A percentile compares a stretch with the other conserved stretches of the same genome.
phyloP scores from a whole-genome alignment of 192 early-diverging fungal species.

The Linnemannia hyalina region DNA sequence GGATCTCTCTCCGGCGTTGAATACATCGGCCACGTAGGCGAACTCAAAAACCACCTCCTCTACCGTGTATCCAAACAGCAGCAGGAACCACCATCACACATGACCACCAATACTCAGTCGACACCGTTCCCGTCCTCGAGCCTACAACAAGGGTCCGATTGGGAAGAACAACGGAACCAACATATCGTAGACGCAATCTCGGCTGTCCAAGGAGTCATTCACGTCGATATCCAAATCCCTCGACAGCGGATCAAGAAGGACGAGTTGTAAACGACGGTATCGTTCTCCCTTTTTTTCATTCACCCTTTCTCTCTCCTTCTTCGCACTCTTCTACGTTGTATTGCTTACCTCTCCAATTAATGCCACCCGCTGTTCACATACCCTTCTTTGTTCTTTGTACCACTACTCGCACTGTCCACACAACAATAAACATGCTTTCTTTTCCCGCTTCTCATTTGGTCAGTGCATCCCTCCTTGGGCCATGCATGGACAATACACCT shows the following conservation, averaged over 20 bases:
- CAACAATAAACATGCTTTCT: neutral
- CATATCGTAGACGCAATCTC: conserved; percentile 39
- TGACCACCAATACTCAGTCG: neutral
- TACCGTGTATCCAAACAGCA: conserved; percentile 27
- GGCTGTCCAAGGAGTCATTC: conserved; percentile 38
- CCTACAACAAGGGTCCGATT: neutral
- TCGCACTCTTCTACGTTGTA: neutral
- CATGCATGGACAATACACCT: too few relatives aligned
- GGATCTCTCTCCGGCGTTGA: conserved; percentile 37
- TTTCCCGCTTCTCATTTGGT: neutral
- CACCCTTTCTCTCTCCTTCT: neutral
- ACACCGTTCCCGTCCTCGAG: neutral
- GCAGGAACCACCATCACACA: neutral
- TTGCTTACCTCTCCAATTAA: neutral
- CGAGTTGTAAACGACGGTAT: conserved; percentile 25
- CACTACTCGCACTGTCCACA: neutral
- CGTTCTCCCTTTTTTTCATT: neutral
- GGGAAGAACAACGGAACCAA: conserved; percentile 34
- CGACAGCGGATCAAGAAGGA: conserved; percentile 40
- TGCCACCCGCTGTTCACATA: neutral
- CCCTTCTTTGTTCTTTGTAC: conserved; percentile 1
- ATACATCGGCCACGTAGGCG: conserved; percentile 45
- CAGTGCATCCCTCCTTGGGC: neutral
- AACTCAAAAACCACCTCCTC: conserved; percentile 46
- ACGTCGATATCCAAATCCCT: conserved; percentile 44